Percentiles rank a stretch among this genome's conserved stretches.
Evolutionary conservation across 2,329 filamentous ascomycete species (phyloP).

Genomic region (Hymenoscyphus occultus): DNA sequence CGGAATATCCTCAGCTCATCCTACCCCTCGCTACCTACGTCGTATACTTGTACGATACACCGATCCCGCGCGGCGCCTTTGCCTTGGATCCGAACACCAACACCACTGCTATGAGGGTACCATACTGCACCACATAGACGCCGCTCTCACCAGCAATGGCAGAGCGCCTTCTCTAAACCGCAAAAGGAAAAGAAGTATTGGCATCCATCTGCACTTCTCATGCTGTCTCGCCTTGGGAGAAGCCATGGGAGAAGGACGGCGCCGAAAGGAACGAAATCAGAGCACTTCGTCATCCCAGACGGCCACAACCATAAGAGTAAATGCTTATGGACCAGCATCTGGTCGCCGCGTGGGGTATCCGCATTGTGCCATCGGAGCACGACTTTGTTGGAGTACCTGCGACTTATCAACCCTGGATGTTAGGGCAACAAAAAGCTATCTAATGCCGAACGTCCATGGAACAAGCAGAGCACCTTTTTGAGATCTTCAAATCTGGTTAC

Average conservation of each 20-base stretch:
- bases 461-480: too few relatives aligned
- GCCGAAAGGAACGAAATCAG: background rate
- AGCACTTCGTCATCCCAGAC: background rate
- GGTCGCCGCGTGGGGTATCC: background rate
- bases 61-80: background rate
- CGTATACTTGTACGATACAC: background rate
- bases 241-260: background rate
- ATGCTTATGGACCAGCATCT: background rate
- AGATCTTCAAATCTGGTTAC: too few relatives aligned
- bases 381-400: background rate
- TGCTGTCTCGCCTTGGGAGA: background rate
- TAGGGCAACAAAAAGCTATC: too few relatives aligned
- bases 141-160: background rate
- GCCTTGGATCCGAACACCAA: background rate
- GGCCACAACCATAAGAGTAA: background rate
- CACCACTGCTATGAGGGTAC: background rate
- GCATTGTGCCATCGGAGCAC: background rate
- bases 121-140: background rate
- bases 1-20: background rate
- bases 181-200: background rate
- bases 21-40: background rate
- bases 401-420: background rate
- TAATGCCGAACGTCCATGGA: too few relatives aligned
- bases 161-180: background rate
- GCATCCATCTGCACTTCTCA: background rate